phyloP scores from a whole-genome alignment of 1,284 basidiomycete genomes.

The Moesziomyces sp. region DNA sequence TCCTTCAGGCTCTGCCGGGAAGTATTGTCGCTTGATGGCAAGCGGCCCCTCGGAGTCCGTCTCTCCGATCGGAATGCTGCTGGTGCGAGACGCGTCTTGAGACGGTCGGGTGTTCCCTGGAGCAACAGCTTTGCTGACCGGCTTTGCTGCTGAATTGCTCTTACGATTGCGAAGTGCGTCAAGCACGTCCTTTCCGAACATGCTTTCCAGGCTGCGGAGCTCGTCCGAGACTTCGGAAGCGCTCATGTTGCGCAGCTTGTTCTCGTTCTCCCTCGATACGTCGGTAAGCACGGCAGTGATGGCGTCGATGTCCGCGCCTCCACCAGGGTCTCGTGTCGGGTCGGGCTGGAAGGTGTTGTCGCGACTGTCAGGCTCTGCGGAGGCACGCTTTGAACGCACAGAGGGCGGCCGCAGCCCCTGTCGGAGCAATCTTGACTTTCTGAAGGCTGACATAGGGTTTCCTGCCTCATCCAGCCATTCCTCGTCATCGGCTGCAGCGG shows the following conservation, averaged over 20 bases:
- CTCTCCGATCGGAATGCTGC: constrained; percentile 37
- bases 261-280: constrained; percentile 55
- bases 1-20: constrained; percentile 74
- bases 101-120: constrained; percentile 70
- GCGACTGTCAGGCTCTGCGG: background rate
- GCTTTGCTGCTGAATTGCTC: constrained; percentile 6
- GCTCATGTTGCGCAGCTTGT: constrained; percentile 57
- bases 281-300: constrained; percentile 47
- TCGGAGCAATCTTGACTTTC: constrained; percentile 53
- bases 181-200: constrained; percentile 58
- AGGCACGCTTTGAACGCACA: constrained; percentile 7
- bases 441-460: constrained; percentile 61
- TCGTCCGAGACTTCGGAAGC: constrained; percentile 52
- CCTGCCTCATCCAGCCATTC: constrained; percentile 55
- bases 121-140: background rate
- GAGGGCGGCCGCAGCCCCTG: constrained; percentile 37
- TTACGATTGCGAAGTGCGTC: constrained; percentile 52
- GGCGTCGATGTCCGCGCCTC: constrained; percentile 54
- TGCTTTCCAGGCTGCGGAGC: constrained; percentile 49
- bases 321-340: constrained; percentile 58
- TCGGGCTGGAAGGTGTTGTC: constrained; percentile 28
- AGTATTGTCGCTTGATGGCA: constrained; percentile 83
- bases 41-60: constrained; percentile 81
- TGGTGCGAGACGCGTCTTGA: constrained; percentile 25
- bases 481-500: constrained; percentile 24